Evolutionary conservation across 148 eudicot species (phyloP), one percentile per base, ranked within the genome.

Genomic region (Amaranthus palmeri): DNA sequence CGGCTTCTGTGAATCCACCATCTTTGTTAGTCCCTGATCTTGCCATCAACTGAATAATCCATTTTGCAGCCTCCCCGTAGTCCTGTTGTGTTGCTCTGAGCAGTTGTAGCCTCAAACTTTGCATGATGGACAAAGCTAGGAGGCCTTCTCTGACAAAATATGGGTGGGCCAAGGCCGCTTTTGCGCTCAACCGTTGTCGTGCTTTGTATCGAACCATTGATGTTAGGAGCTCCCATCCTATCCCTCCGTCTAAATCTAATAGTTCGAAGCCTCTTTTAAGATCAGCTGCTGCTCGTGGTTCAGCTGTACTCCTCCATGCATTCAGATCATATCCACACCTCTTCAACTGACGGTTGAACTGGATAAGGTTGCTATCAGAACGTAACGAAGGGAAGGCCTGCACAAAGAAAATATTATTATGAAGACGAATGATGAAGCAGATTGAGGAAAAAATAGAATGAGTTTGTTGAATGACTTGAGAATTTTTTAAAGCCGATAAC

Each of bases 171-270:
- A 92, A 72, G 69, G 96, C 93, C 13, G 87, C 84, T 80, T 92
- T 96, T 61, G 99, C 97, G 51, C 99, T 96, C 36, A 85, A 73
- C 56, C 99, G 83, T 78, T 86, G 92, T 72, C 96, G 85, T 13
- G 99, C 97, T 82, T 92, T 92, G 86, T 85, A 96, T 44, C 96
- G 87, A 17, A 96, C 95, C 97, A 92, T 92, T 15, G 99, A 96
- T 59, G 91, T 92, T 57, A 96, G 71, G 55, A 96, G 96, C 68
- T 96, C 99, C 99, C 99, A 96, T 17, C 99, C 99, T 43, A 88
- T 86, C 60, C 97, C 96, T 67, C 88, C 91, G 68, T 96, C 97
- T 73, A 85, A 81, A 77, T 92, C 99, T 73, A 96, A 77, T 68
- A 96, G 70, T 49, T 92, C 88, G 66, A 96, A 96, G 42, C 99